phyloP scores from a whole-genome alignment of 73 alveolate genomes.

The Tetrahymena borealis region DNA sequence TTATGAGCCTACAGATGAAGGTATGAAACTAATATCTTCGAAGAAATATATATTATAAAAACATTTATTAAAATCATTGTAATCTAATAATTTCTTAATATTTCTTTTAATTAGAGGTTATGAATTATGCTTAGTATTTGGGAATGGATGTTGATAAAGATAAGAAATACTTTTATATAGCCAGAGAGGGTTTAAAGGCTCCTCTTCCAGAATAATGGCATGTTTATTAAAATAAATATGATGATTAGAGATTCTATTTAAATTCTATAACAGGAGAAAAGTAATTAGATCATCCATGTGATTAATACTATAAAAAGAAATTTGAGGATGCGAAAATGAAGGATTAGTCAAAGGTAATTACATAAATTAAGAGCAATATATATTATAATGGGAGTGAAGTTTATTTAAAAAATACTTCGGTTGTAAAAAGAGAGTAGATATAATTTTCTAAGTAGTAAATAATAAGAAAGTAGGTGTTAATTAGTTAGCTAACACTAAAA shows the following conservation, averaged over 20 bases:
- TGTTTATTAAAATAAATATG: constrained; percentile 22
- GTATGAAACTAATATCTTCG: not conserved
- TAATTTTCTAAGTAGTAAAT: no score
- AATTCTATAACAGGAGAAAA: not conserved
- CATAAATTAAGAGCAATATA: not conserved
- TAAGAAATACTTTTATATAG: constrained; percentile 52
- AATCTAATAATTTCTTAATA: no score
- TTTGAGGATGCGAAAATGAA: not conserved
- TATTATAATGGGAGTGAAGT: no score
- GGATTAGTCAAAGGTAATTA: not conserved
- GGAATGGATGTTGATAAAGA: constrained; percentile 63
- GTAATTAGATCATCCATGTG: not conserved
- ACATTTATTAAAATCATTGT: no score
- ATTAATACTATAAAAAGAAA: not conserved
- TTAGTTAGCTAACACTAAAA: no score
- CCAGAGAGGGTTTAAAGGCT: constrained; percentile 67
- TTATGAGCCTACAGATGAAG: constrained; percentile 50
- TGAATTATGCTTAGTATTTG: constrained; percentile 55
- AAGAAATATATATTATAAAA: not conserved
- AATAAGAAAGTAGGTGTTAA: no score
- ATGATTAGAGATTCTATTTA: not conserved
- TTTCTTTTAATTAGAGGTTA: constrained; percentile 36
- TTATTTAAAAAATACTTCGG: no score
- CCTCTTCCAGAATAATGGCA: constrained; percentile 68
- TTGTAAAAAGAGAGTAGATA: no score